Conservation (phyloP, 1,284 basidiomycete species). For the Puccinia polysora region DNA sequence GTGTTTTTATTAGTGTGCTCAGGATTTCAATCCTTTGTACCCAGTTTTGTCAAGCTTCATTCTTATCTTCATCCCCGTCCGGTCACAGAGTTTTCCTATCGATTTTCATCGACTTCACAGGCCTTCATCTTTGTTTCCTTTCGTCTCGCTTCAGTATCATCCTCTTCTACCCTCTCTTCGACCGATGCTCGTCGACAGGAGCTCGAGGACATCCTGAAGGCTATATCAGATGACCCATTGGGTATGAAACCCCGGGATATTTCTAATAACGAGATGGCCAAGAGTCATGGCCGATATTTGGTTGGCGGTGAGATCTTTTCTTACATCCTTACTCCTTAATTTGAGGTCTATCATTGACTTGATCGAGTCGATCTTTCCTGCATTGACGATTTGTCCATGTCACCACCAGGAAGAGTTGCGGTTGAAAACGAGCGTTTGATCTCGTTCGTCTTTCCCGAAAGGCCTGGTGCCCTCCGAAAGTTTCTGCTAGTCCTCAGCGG, state of each 20-base stretch:
- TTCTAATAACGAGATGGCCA: slow-evolving; percentile 90
- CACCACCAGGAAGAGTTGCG: slow-evolving; percentile 59
- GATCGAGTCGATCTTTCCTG: not conserved
- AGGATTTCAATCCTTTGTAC: too few species aligned
- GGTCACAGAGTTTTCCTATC: slow-evolving; percentile 96
- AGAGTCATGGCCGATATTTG: slow-evolving; percentile 89
- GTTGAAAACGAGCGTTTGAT: slow-evolving; percentile 85
- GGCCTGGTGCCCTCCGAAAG: slow-evolving; percentile 82
- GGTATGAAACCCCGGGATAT: slow-evolving; percentile 70
- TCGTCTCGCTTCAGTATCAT: slow-evolving; percentile 64
- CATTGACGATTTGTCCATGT: not conserved
- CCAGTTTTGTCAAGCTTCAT: slow-evolving; percentile 81
- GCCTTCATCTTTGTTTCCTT: slow-evolving; percentile 90
- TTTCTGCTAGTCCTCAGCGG: slow-evolving; percentile 63
- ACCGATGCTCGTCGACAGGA: slow-evolving; percentile 61
- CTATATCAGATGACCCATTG: slow-evolving; percentile 60
- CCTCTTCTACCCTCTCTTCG: slow-evolving; percentile 45
- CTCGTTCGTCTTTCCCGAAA: slow-evolving; percentile 86
- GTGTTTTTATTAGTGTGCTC: too few species aligned
- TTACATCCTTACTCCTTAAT: slow-evolving; percentile 2
- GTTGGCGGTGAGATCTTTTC: slow-evolving; percentile 60
- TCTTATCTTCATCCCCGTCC: slow-evolving; percentile 80
- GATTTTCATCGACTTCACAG: slow-evolving; percentile 65
- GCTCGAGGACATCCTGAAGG: slow-evolving; percentile 60
- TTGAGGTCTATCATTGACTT: not conserved